Evolutionary conservation across 2,329 filamentous ascomycete species (phyloP).

Genomic region (Cordyceps cicadae): DNA sequence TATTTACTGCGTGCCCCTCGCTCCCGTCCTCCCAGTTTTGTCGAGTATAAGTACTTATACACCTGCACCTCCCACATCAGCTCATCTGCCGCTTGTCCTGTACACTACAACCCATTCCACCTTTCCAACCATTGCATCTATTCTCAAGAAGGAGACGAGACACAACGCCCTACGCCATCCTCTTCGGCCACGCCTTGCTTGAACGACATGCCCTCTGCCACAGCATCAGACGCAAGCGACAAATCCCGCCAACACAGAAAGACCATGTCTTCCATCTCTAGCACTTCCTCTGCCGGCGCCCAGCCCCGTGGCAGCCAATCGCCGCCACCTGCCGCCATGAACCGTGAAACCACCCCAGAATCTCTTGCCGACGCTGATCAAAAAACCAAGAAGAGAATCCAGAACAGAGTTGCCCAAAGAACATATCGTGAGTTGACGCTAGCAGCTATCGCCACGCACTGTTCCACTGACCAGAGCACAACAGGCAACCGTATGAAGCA

Average conservation of each 20-base stretch:
- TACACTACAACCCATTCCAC: not conserved
- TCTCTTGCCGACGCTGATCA: constrained; percentile 9
- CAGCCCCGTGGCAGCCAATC: constrained; percentile 5
- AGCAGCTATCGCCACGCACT: not conserved
- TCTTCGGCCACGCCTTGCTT: not conserved
- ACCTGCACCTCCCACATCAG: not conserved
- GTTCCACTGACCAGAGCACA: not conserved
- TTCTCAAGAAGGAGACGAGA: not conserved
- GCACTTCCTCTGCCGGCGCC: constrained; percentile 6
- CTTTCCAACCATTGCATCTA: not conserved
- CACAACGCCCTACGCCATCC: not conserved
- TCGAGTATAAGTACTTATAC: constrained; percentile 7
- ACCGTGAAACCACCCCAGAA: constrained; percentile 4
- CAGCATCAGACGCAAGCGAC: not conserved
- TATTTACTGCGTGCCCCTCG: constrained; percentile 8
- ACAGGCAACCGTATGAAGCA: constrained; percentile 12
- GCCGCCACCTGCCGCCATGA: constrained; percentile 4
- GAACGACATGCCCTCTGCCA: constrained; percentile 7
- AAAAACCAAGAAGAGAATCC: constrained; percentile 26
- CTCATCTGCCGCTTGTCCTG: not conserved
- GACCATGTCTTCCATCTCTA: constrained; percentile 8
- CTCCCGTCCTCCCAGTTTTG: not conserved
- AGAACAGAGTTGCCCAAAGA: constrained; percentile 24
- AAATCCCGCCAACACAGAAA: constrained; percentile 4
- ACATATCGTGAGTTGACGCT: constrained; percentile 22